These are phyloP conservation scores for Fistulinella prunicolor DNA, from an alignment of 768 basidiomycete species.

Conservation along the genomic window DNA sequence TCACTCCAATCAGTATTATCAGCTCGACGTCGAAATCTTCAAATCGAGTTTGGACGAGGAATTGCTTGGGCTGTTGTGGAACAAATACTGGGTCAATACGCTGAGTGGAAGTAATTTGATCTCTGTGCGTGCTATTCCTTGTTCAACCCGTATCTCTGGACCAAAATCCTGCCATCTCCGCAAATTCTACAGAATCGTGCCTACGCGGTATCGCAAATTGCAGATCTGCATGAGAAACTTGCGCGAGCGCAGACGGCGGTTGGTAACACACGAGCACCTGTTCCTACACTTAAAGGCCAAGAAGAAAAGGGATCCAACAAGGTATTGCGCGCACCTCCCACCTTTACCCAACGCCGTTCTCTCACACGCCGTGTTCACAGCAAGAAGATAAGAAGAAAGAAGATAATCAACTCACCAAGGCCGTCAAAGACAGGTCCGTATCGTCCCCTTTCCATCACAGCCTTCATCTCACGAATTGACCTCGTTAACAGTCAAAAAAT, in stretches of 20 bases:
- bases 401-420: conserved; percentile 82
- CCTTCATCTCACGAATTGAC: not conserved
- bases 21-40: conserved; percentile 92
- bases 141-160: too few species aligned
- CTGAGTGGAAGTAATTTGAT: conserved; percentile 90
- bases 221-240: conserved; percentile 89
- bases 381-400: conserved; percentile 80
- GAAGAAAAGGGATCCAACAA: conserved; percentile 44
- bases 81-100: conserved; percentile 99
- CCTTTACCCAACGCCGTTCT: not conserved
- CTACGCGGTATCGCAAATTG: conserved; percentile 88
- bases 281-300: conserved; percentile 52
- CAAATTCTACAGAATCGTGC: conserved; percentile 96
- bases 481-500: conserved; percentile 67
- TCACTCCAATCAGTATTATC: conserved; percentile 95
- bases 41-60: conserved; percentile 87
- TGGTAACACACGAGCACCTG: conserved; percentile 52
- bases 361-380: conserved; percentile 10
- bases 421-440: conserved; percentile 84
- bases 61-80: conserved; percentile 89
- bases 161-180: too few species aligned
- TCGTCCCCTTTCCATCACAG: not conserved
- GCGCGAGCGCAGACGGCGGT: conserved; percentile 63
- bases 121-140: conserved; percentile 53
- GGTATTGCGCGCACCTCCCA: conserved; percentile 29